These are phyloP conservation scores for Fusarium papillatum DNA, from an alignment of 2,329 filamentous ascomycete species.

Conservation along the genomic window DNA sequence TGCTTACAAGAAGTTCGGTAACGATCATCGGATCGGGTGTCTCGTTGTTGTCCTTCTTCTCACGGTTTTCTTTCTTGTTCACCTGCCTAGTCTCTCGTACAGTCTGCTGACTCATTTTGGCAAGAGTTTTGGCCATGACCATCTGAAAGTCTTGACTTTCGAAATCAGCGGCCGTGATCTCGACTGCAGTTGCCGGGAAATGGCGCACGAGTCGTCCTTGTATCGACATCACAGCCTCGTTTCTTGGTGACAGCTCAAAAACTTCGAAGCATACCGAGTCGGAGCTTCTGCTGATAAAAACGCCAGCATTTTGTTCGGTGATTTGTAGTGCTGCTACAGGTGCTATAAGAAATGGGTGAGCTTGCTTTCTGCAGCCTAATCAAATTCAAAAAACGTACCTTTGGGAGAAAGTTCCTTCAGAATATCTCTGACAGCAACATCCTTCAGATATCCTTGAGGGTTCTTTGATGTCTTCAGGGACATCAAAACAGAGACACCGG, in stretches of 20 bases:
- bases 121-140: constrained; percentile 41
- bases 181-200: constrained; percentile 23
- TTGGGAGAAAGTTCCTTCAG: too few relatives aligned
- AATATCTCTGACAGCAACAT: too few relatives aligned
- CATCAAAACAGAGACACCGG: too few relatives aligned
- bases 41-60: constrained; percentile 59
- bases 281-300: too few relatives aligned
- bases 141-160: constrained; percentile 31
- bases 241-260: constrained; percentile 30
- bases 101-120: constrained; percentile 47
- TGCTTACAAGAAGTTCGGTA: constrained; percentile 59
- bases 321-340: too few relatives aligned
- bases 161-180: neutral
- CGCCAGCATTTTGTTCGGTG: too few relatives aligned
- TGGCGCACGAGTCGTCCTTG: constrained; percentile 22
- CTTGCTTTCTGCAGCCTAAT: too few relatives aligned
- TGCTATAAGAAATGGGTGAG: too few relatives aligned
- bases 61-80: constrained; percentile 52
- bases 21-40: constrained; percentile 63
- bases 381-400: too few relatives aligned
- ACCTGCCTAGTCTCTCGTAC: constrained; percentile 33
- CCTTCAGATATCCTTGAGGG: too few relatives aligned
- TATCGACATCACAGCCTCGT: constrained; percentile 6
- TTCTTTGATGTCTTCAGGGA: too few relatives aligned
- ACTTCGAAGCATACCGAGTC: constrained; percentile 16